phyloP scores from a whole-genome alignment of 371 early-diverging fungal genomes.

The Haplosporangium sp. region DNA sequence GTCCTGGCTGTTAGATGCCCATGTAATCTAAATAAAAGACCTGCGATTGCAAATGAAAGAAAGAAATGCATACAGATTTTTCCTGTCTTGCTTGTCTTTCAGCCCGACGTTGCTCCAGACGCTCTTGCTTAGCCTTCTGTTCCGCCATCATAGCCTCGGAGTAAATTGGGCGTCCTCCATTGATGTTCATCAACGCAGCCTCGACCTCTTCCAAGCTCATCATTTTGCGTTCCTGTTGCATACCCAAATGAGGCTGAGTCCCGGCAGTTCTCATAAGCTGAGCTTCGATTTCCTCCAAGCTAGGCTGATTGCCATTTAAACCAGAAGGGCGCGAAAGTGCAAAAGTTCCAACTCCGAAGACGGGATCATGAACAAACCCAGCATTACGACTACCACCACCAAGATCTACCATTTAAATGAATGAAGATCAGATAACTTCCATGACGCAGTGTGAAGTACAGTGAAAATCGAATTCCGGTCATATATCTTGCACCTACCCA shows the following conservation, averaged over 20 bases:
- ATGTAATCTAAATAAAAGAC: neutral
- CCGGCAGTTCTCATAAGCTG: conserved; percentile 59
- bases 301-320: conserved; percentile 35
- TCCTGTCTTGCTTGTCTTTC: conserved; percentile 57
- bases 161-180: conserved; percentile 54
- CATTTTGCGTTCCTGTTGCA: conserved; percentile 60
- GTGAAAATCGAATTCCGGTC: neutral
- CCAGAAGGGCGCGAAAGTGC: conserved; percentile 34
- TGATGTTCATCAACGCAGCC: conserved; percentile 66
- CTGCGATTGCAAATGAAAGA: conserved; percentile 5
- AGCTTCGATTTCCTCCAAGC: conserved; percentile 71
- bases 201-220: conserved; percentile 80
- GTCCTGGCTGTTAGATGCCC: neutral
- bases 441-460: neutral
- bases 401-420: conserved; percentile 11
- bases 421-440: neutral
- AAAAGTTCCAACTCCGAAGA: conserved; percentile 50
- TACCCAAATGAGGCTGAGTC: conserved; percentile 43
- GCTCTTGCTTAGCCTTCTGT: conserved; percentile 49
- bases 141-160: conserved; percentile 55
- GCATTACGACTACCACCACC: conserved; percentile 12
- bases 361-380: conserved; percentile 46
- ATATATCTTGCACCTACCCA: conserved; percentile 20
- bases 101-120: conserved; percentile 60
- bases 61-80: conserved; percentile 42